Base-by-base conservation (phyloP, 805 yeast genomes). In the Ogataea naganishii region DNA sequence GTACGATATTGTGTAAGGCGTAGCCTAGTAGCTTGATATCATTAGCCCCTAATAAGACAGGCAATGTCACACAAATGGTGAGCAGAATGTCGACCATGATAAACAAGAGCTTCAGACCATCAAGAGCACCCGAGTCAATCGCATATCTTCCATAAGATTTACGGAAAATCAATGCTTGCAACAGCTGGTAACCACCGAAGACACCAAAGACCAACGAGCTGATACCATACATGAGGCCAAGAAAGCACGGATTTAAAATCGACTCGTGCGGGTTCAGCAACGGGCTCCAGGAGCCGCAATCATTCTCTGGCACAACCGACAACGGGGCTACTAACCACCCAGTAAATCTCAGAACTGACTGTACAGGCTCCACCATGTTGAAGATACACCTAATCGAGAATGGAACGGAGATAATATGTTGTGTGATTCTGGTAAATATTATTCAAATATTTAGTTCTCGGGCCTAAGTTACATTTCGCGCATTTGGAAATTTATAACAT, bases 221-320 rank as follows among this genome's bases (percentile, higher is more conserved):
- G 5, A 18, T n/a, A 1, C 29, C 33, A 24, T 39, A 38, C 5
- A 46, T 24, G 11, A 44, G 15, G 1, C 51, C 40, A 5, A 51
- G 31, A 37, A 57, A 57, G 30, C 60, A 53, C 6, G 53, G 53
- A 14, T 41, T 51, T 26, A 57, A 24, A 2, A 56, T 42, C 30
- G 46, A 54, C 5, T 46, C 31, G 10, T 30, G n/a, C 6, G 39
- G 33, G 3, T 44, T 39, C 4, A 40, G 21, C 14, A 53, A 30
- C 2, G 60, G 60, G 4, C 21, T n/a, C 22, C 40, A 43, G 12
- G 46, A 34, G 9, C 24, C 45, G 37, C 27, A 32, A 34, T 14
- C 23, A 18, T 22, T 14, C n/a, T n/a, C n/a, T n/a, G n/a, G n/a
- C n/a, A n/a, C n/a, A n/a, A n/a, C n/a, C n/a, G n/a, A n/a, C n/a